Percentiles rank a stretch among this genome's conserved stretches.
Conservation (phyloP, 2,329 filamentous ascomycete genomes). For the Microascus cirrosus region DNA sequence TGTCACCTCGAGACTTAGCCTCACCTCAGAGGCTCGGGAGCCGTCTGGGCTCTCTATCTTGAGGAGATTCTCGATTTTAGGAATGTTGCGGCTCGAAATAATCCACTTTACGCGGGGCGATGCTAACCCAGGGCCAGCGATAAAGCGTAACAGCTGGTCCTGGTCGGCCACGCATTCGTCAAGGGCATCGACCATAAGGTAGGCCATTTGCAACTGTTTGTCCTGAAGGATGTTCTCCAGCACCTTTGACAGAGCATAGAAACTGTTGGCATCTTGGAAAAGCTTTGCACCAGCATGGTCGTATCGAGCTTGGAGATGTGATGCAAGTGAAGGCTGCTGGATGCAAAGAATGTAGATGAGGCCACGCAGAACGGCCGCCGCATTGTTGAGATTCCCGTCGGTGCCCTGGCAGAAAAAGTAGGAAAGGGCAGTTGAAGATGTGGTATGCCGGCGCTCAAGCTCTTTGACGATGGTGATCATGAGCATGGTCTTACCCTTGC, state of each 20-base stretch:
- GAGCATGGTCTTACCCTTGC: slow-evolving; percentile 33
- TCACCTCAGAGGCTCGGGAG: neutral
- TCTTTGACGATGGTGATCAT: slow-evolving; percentile 23
- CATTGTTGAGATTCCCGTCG: slow-evolving; percentile 22
- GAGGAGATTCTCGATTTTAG: slow-evolving; percentile 18
- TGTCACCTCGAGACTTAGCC: slow-evolving; percentile 10
- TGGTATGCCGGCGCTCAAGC: neutral
- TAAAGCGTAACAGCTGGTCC: too few relatives aligned
- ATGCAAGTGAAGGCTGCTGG: slow-evolving; percentile 19
- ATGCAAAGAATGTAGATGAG: slow-evolving; percentile 27
- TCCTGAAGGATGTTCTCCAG: too few relatives aligned
- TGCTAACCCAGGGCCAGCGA: too few relatives aligned
- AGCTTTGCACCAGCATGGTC: too few relatives aligned
- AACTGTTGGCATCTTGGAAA: too few relatives aligned
- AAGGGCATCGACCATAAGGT: too few relatives aligned
- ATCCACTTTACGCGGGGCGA: slow-evolving; percentile 30
- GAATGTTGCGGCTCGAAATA: slow-evolving; percentile 29
- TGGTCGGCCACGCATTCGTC: too few relatives aligned
- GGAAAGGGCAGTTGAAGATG: neutral
- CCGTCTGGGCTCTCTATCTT: neutral
- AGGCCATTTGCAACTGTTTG: too few relatives aligned
- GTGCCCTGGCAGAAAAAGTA: slow-evolving; percentile 33
- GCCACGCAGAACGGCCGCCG: slow-evolving; percentile 26
- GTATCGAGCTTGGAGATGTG: too few relatives aligned
- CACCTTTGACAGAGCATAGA: too few relatives aligned